A percentile compares a stretch with the other conserved stretches of the same genome.
These are phyloP conservation scores for Erysimum cheiranthoides DNA, from an alignment of 345 rosid species.

Conservation along the genomic window DNA sequence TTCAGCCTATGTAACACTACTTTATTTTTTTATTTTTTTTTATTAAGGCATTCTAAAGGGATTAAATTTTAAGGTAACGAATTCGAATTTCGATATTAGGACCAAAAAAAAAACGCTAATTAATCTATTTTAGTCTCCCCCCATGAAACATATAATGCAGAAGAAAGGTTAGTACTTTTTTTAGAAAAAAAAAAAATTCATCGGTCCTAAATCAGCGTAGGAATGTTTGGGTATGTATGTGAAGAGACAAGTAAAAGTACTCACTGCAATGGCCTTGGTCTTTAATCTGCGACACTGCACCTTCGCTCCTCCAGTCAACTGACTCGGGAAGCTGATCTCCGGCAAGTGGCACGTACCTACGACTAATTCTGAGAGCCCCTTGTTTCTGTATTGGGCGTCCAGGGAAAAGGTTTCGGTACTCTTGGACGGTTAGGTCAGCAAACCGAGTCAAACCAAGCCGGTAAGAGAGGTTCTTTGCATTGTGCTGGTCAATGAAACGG, in stretches of 20 bases:
- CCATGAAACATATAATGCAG: background rate
- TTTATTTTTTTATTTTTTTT: background rate
- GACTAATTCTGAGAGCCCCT: conserved; percentile 48
- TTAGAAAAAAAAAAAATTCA: background rate
- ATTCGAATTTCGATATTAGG: background rate
- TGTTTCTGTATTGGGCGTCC: conserved; percentile 45
- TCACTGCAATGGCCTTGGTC: conserved; percentile 79
- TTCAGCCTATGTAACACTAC: background rate
- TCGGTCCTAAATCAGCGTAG: background rate
- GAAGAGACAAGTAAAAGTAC: conserved; percentile 33
- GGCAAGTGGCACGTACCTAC: conserved; percentile 54
- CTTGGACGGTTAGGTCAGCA: conserved; percentile 86
- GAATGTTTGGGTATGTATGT: background rate
- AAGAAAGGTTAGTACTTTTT: background rate
- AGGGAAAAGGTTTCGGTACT: conserved; percentile 63
- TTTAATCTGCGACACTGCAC: conserved; percentile 75
- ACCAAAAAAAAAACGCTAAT: background rate
- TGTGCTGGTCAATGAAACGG: conserved; percentile 76
- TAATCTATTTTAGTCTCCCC: background rate
- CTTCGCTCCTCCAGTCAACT: conserved; percentile 77
- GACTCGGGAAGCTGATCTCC: conserved; percentile 64
- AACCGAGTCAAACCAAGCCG: conserved; percentile 77
- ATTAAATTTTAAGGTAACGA: background rate
- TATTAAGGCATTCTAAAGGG: background rate
- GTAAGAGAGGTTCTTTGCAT: conserved; percentile 62